Base-by-base conservation (phyloP, 75 land plant species). In the Cunninghamia lanceolata region DNA sequence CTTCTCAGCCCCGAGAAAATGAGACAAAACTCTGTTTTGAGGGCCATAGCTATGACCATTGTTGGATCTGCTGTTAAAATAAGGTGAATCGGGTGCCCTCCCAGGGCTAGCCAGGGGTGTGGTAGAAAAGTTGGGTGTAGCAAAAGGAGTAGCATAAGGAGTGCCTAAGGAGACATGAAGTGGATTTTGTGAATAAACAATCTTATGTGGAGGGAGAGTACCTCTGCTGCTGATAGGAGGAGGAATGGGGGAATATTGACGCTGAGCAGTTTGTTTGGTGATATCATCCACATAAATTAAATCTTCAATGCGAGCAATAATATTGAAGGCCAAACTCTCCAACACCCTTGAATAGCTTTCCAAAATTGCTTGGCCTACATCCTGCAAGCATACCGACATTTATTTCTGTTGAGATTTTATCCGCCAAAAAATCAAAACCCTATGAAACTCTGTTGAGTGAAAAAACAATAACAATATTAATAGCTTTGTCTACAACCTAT, bases 331-430 rank as follows among this genome's bases (percentile, higher is more conserved):
- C 88, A 98, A 88, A 80, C 97, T 96, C 90, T 98, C 99, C 88
- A 96, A 84, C 56, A 96, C 97, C 91, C 99, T 91, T 81, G 99
- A 98, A 85, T 98, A 98, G 87, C 99, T 98, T 84, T 98, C 99
- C 68, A 98, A 91, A 32, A 98, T 95, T 35, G 99, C 92, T 52
- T 98, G 99, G 13, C 99, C 99, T 4, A 98, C 97, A 92, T 98
- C 99, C 99, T 98, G 94, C 84, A 86, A 89, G 39, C 53, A 83
- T 28, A 80, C 47, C 75, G 34, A 73, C 16, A 73, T 73, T 35
- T 2, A 34, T 34, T 73, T 73, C 13, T 32, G 36, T 14, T 73
- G 2, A 73, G 36, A 73, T 73, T 73, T 25, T 11, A 34, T 73
- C 9, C 4, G 13, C 36, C 36, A 2, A 0, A 73, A 73, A 73